phyloP scores from a whole-genome alignment of 768 basidiomycete genomes.

The Hypholoma sublateritium region DNA sequence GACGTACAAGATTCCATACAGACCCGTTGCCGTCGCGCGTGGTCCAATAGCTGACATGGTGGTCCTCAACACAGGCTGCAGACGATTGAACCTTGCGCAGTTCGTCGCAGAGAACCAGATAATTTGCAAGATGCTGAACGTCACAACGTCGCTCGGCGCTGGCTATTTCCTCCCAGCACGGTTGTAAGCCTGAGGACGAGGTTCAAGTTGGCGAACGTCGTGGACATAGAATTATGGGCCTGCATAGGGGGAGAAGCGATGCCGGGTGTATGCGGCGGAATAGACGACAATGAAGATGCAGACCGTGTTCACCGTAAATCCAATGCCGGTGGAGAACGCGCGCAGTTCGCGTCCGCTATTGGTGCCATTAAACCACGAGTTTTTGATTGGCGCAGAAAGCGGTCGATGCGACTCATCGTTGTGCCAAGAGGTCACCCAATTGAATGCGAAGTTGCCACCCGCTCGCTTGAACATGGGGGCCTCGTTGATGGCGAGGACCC shows the following conservation, averaged over 20 bases:
- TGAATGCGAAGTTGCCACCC: conserved; percentile 40
- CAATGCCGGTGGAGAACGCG: conserved; percentile 34
- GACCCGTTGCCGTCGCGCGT: conserved; percentile 42
- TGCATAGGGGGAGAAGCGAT: conserved; percentile 21
- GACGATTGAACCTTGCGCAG: conserved; percentile 94
- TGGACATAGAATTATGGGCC: conserved; percentile 26
- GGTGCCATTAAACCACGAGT: conserved; percentile 27
- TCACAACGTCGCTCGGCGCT: too few relatives aligned
- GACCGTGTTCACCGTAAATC: conserved; percentile 47
- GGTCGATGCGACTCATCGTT: conserved; percentile 31
- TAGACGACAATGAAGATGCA: conserved; percentile 20
- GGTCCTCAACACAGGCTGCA: conserved; percentile 83
- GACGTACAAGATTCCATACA: conserved; percentile 38
- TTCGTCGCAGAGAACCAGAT: conserved; percentile 83
- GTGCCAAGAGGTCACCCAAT: conserved; percentile 40
- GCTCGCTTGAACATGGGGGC: conserved; percentile 76
- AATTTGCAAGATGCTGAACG: not conserved
- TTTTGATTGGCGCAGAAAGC: conserved; percentile 24
- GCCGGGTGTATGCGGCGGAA: conserved; percentile 27
- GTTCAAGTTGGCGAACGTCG: conserved; percentile 24
- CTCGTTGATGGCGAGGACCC: conserved; percentile 86
- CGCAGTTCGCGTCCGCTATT: conserved; percentile 40
- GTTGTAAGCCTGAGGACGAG: conserved; percentile 52
- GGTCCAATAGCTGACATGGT: conserved; percentile 92
- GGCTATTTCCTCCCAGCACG: too few relatives aligned